A percentile compares a stretch with the other conserved stretches of the same genome.
Conservation (phyloP, 352 stramenopile species). For the Phytophthora tentaculata region DNA sequence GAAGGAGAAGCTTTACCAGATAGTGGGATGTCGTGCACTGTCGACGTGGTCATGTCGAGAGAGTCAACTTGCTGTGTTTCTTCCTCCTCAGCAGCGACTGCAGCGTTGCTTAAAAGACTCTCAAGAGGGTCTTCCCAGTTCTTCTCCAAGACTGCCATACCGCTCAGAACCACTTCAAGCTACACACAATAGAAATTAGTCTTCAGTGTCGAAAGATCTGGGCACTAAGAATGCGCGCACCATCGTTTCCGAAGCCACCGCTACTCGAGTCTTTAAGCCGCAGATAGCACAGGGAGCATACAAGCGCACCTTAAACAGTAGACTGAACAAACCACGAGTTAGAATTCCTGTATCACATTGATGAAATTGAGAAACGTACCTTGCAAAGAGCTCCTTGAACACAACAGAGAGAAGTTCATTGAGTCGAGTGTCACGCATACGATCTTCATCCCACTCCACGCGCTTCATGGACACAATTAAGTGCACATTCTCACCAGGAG, state of each 20-base stretch:
- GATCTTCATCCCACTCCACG: constrained; percentile 88
- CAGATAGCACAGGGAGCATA: constrained; percentile 88
- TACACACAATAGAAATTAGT: constrained; percentile 28
- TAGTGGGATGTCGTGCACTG: constrained; percentile 48
- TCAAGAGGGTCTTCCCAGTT: constrained; percentile 55
- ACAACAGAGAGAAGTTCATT: constrained; percentile 86
- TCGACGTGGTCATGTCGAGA: constrained; percentile 18
- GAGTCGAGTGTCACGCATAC: constrained; percentile 85
- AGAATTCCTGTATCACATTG: background rate
- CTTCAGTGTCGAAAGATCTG: background rate
- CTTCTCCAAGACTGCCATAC: constrained; percentile 77
- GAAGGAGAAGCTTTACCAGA: constrained; percentile 37
- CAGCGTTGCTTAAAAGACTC: constrained; percentile 52
- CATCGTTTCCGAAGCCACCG: constrained; percentile 85
- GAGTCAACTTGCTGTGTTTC: constrained; percentile 24
- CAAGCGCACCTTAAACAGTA: constrained; percentile 54
- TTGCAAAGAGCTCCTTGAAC: constrained; percentile 88
- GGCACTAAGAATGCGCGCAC: constrained; percentile 27
- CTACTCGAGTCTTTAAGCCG: constrained; percentile 76
- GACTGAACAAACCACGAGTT: constrained; percentile 31
- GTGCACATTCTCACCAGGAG: constrained; percentile 76
- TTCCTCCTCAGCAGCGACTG: constrained; percentile 47
- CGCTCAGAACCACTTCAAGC: constrained; percentile 87
- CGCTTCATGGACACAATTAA: constrained; percentile 89
- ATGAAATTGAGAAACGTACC: constrained; percentile 34